These are phyloP conservation scores for Aureobasidium vineae DNA, from an alignment of 2,329 filamentous ascomycete genomes.

Conservation along the genomic window DNA sequence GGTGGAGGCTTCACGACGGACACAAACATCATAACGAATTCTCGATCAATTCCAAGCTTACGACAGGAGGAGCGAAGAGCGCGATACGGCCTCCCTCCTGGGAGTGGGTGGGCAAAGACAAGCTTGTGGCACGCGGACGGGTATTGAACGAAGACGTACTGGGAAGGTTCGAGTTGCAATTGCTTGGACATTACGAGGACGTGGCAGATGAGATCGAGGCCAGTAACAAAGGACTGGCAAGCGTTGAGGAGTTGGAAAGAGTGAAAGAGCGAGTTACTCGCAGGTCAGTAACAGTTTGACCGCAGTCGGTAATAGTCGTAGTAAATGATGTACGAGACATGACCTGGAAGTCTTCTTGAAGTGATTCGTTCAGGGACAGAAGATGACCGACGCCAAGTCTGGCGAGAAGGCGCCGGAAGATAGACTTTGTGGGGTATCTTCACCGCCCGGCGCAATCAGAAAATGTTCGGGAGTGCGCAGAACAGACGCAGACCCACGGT, in stretches of 20 bases:
- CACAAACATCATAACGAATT: constrained; percentile 30
- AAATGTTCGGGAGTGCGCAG: not conserved
- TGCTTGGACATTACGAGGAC: constrained; percentile 26
- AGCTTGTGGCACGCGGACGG: not conserved
- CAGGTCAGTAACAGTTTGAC: constrained; percentile 23
- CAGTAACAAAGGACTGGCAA: constrained; percentile 27
- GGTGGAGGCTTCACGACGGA: constrained; percentile 38
- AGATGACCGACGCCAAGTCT: not conserved
- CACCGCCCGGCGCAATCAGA: constrained; percentile 15
- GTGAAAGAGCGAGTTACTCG: constrained; percentile 17
- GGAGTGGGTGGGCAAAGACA: constrained; percentile 25
- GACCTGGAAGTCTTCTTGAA: not conserved
- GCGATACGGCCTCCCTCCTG: constrained; percentile 20
- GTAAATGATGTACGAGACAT: not conserved
- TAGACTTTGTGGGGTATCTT: constrained; percentile 2
- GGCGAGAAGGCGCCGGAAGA: not conserved
- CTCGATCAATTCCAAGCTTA: constrained; percentile 24
- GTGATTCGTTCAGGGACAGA: not conserved
- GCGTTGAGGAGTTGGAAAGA: constrained; percentile 18
- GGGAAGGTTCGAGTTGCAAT: constrained; percentile 28
- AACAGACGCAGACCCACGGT: not conserved
- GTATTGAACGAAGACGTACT: constrained; percentile 27
- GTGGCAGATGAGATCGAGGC: constrained; percentile 26
- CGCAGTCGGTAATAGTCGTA: not conserved
- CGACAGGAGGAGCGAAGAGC: not conserved